These are phyloP conservation scores for Coprinopsis marcescibilis DNA, from an alignment of 768 basidiomycete genomes.

Conservation along the genomic window DNA sequence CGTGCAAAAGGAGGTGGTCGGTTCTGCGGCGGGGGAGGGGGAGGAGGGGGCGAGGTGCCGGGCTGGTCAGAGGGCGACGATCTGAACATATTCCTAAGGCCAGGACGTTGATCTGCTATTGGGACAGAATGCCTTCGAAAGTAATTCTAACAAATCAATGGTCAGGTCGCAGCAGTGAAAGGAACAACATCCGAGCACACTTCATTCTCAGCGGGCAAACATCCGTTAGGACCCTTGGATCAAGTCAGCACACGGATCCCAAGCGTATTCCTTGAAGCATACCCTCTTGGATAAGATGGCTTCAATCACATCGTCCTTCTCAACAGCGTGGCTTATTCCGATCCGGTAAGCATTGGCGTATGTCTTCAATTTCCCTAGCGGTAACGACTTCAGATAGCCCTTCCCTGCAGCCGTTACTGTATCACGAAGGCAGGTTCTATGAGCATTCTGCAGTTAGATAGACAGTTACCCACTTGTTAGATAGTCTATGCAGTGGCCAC, in stretches of 20 bases:
- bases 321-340: slow-evolving; percentile 52
- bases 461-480: slow-evolving; percentile 49
- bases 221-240: slow-evolving; percentile 52
- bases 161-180: neutral
- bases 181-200: slow-evolving; percentile 23
- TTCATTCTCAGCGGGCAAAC: slow-evolving; percentile 55
- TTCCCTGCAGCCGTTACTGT: slow-evolving; percentile 68
- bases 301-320: slow-evolving; percentile 77
- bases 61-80: slow-evolving; percentile 38
- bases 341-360: slow-evolving; percentile 72
- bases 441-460: neutral
- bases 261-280: neutral
- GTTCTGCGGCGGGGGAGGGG: slow-evolving; percentile 31
- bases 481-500: slow-evolving; percentile 68
- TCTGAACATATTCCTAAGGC: slow-evolving; percentile 29
- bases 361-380: slow-evolving; percentile 58
- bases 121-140: slow-evolving; percentile 65
- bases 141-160: slow-evolving; percentile 33
- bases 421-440: slow-evolving; percentile 5
- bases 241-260: neutral
- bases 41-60: slow-evolving; percentile 26
- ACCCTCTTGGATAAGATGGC: slow-evolving; percentile 52
- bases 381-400: slow-evolving; percentile 46
- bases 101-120: slow-evolving; percentile 4
- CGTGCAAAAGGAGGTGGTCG: slow-evolving; percentile 43